Evolutionary conservation across 2,329 filamentous ascomycete species (phyloP), one percentile per base, ranked within the genome.

Genomic region (Colletotrichum ledebouriae): DNA sequence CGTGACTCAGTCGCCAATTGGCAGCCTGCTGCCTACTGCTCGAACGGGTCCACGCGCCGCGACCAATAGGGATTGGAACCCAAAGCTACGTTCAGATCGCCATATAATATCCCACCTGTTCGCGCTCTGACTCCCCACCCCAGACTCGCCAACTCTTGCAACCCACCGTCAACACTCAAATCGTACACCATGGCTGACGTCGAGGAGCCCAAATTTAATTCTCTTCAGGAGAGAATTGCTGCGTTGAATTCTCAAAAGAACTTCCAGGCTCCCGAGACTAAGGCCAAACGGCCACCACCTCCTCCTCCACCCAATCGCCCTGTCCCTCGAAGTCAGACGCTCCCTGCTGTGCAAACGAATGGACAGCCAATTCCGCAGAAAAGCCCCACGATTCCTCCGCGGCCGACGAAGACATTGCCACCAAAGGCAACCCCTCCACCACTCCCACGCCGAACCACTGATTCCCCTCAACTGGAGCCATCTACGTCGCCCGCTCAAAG

Each of bases 181-280:
- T 20, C 13, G 4, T 1, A 22, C 37, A 13, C 58, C 67, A 90
- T 90, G 89, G 83, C 87, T 7, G 88, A 90, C 59, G 80, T 84
- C 50, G 86, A 89, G 73, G 88, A 90, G 74, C 87, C 87, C 44
- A 85, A 85, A 70, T 90, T 88, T 76, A 88, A 81, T 67, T 85
- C 85, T 7, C 82, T 91, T 29, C 84, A 86, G 4, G 87, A 90
- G 76, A 84, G 89, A 59, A 90, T 90, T 70, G 88, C 88, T 10
- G 89, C 89, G 34, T 82, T 91, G 71, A 90, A 90, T 72, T 79
- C 81, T 74, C 85, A 90, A 76, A 87, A 87, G 77, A 87, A 86
- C 80, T 87, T 90, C 79, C 80, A 79, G 65, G 73, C 78, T 13
- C 78, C 80, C 22, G 76, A 77, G 29, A 59, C 73, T 4, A 72